Base-by-base conservation (phyloP, 2,329 filamentous ascomycete species). In the Botrytis sinoallii region DNA sequence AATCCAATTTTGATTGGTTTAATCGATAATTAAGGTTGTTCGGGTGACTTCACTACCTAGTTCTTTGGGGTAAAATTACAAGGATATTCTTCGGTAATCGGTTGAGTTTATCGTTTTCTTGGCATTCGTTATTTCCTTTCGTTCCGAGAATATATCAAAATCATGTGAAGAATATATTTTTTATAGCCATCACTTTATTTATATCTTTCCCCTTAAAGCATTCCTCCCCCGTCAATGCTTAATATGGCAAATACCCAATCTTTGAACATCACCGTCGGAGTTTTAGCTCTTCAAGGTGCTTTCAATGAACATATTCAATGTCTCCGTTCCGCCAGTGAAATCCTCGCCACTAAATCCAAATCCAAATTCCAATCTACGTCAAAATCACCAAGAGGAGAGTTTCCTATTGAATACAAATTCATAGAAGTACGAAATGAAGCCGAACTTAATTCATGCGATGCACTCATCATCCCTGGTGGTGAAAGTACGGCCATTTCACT, bases 401-500 rank as follows among this genome's bases (percentile, higher is more conserved):
- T 73, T 10, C 44, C 75, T n/a, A 73, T 75, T 48, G 72, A 66
- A 35, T 81, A 77, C 76, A 75, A 74, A 40, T 93, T 96, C 80
- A 86, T 92, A 76, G 91, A 97, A 82, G 93, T 98, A 65, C 91
- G 95, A 74, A 98, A 91, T 10, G 84, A 89, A 3, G 84, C 85
- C 10, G 88, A 97, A 79, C 87, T 99, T 46, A 84, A 87, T 7
- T 82, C 81, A 77, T 98, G 95, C 83, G 90, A 95, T 82, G 95
- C 90, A 40, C 87, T 99, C 61, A 90, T 99, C 80, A 90, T 99
- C 65, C 96, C 96, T 4, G 96, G 96, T 70, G 96, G 96, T 75
- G 96, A 99, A 83, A 97, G 94, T 83, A 98, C 96, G 1, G 92
- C 95, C 5, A 97, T 99, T 78, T 93, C 94, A 18, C 88, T 98